Base-by-base conservation (phyloP, 106 monocot genomes). In the Allium fistulosum region DNA sequence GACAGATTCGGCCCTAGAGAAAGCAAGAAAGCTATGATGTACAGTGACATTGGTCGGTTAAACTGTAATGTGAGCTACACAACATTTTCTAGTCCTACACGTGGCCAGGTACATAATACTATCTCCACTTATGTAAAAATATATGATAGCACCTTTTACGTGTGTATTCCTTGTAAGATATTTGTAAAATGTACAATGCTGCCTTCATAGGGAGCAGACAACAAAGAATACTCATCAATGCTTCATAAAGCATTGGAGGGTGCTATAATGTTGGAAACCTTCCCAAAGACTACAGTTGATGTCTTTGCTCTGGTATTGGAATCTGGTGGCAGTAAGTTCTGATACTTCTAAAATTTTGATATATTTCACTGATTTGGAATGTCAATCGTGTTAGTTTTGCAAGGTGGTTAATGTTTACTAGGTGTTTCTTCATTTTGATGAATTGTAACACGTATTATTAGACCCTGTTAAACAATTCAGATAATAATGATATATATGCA, bases 211-310 rank as follows among this genome's bases (percentile, higher is more conserved):
- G 92, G 87, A 58, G 79, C 68, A 26, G 92, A 97, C 62, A 71
- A 85, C 76, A 89, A 90, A 71, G 87, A 97, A 58, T 90, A 80
- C 57, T 92, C 97, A 27, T 74, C 87, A 10, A 75, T 87, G 78
- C 92, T 97, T 75, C 92, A 97, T 63, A 97, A 97, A 76, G 97
- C 92, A 59, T 58, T 97, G 80, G 97, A 92, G 66, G 89, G 97
- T 69, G 89, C 89, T 51, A 85, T 92, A 66, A 86, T 87, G 7
- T 69, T 97, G 22, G 84, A 92, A 68, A 80, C 68, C 49, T 97
- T 97, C 61, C 97, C 97, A 59, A 97, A 97, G 79, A 97, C 97
- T 47, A 97, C 97, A 57, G 97, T 97, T 14, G 97, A 97, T 81
- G 71, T 97, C 53, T 97, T 97, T 74, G 97, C 97, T 27, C 77